A percentile compares a stretch with the other conserved stretches of the same genome.
Evolutionary conservation across 345 rosid species (phyloP).

Genomic region (Euphorbia pulcherrima): DNA sequence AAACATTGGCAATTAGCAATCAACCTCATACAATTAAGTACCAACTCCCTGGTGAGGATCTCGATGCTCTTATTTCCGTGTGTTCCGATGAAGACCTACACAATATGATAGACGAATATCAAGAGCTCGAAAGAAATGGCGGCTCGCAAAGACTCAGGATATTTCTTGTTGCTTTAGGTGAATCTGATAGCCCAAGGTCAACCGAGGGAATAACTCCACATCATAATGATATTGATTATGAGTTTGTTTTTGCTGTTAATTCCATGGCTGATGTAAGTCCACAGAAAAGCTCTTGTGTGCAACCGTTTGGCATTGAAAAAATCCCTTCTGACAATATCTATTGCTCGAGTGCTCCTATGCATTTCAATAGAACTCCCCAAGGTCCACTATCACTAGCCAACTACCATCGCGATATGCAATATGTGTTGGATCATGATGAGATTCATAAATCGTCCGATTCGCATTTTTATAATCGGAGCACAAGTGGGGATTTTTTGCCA

Average conservation of each 20-base stretch:
- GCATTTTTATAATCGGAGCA: slow-evolving; percentile 40
- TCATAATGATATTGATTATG: slow-evolving; percentile 47
- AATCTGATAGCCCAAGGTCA: slow-evolving; percentile 51
- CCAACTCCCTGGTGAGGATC: slow-evolving; percentile 94
- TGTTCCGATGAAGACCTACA: slow-evolving; percentile 80
- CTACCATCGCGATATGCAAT: slow-evolving; percentile 36
- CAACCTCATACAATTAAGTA: slow-evolving; percentile 76
- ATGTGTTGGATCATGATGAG: slow-evolving; percentile 27
- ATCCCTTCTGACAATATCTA: slow-evolving; percentile 27
- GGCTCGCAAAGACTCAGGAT: slow-evolving; percentile 70
- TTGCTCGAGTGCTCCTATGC: slow-evolving; percentile 29
- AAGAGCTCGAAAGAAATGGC: slow-evolving; percentile 52
- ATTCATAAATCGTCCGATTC: slow-evolving; percentile 27
- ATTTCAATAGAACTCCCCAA: slow-evolving; percentile 34
- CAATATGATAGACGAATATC: slow-evolving; percentile 77
- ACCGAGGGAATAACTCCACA: slow-evolving; percentile 39
- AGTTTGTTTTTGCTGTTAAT: slow-evolving; percentile 66
- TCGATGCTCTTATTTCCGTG: slow-evolving; percentile 79
- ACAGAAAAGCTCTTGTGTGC: slow-evolving; percentile 46
- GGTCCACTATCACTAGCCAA: slow-evolving; percentile 28
- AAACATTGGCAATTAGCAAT: slow-evolving; percentile 57
- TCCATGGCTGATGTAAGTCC: slow-evolving; percentile 54
- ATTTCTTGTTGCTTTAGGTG: slow-evolving; percentile 57
- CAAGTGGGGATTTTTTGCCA: slow-evolving; percentile 38
- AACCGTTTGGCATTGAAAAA: slow-evolving; percentile 25